Base-by-base conservation (phyloP, 2,329 filamentous ascomycete species). In the Colletotrichum chrysophilum region DNA sequence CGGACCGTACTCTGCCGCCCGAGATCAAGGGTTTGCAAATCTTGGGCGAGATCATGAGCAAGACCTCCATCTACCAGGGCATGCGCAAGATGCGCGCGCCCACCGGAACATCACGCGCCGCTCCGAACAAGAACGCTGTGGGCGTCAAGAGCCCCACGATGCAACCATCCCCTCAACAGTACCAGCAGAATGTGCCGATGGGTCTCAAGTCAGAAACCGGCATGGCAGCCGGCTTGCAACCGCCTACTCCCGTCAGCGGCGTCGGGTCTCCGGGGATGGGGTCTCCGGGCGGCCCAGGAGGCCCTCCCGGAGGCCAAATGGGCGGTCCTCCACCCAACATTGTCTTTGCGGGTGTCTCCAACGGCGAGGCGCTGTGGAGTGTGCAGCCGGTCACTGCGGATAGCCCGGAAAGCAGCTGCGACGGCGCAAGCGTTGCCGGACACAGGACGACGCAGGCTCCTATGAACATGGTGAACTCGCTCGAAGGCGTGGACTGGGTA, bases 401-500 rank as follows among this genome's bases (percentile, higher is more conserved):
- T 8, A 88, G 86, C 72, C 87, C 87, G 0, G 86, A 84, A 64
- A 83, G 83, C n/a, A 85, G 85, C 52, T 86, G 85, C 79, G 87
- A 88, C 70, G 81, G 84, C 5, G 85, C 82, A 4, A 87, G 84
- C 48, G 79, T 74, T 2, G 80, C 80, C 56, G 71, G 77, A 21
- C 70, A 65, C 24, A 77, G 76, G 30, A 70, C 71, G 28, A 52
- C 76, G 36, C 73, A 73, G 30, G 55, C 67, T 30, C 52, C 71
- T 64, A 55, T 77, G 36, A 77, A 76, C 62, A 67, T 60, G 66
- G 30, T 65, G 55, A 72, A 77, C 16, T 36, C 74, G 38, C 70
- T 88, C 83, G 84, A 91, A 55, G 90, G 91, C 71, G 91, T 94
- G 77, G 92, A 94, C 78, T 94, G 92, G 92, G 92, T 93, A 83